Base-by-base conservation (phyloP, 768 basidiomycete species). In the Lactifluus volemus region DNA sequence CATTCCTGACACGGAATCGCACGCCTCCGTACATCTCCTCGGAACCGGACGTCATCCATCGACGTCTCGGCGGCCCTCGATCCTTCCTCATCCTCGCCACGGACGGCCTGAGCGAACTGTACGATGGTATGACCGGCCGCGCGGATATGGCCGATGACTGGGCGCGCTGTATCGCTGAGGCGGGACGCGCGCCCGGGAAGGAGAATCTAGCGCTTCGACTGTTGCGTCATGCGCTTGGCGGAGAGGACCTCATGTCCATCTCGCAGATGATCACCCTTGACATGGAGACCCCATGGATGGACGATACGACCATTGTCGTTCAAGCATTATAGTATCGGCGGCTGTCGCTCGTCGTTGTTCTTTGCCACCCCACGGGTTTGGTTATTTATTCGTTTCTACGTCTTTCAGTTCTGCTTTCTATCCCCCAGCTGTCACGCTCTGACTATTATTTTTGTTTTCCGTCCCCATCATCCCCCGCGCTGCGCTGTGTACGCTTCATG, bases 201-300 rank as follows among this genome's bases (percentile, higher is more conserved):
- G 61, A 60, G 29, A 79, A 80, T 58, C 63, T 75, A 11, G 79
- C 79, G 17, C 65, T 81, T 25, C 61, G 70, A 49, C 61, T 80
- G 52, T 67, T 80, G 14, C 72, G 78, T 11, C 73, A 74, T 21
- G 76, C 73, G 7, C 70, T 80, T 4, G 78, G 78, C 2, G 79
- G 79, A 7, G 70, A 73, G 15, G 72, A 81, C 63, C 64, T 65
- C 29, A 67, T 73, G 29, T 68, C 73, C 5, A 73, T 72, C 10
- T 80, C 79, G 29, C 74, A 74, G 63, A 75, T 74, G 56, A 58
- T 80, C 25, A 81, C 79, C 17, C 69, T 80, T 39, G 79, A 81
- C 64, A 79, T 79, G 75, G 74, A 74, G 45, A 76, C 75, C 19
- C 73, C 75, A 47, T 80, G 78, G 79, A 76, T 81, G 69, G 80